Evolutionary conservation across 768 basidiomycete genomes (phyloP), one percentile per base, ranked within the genome.

Genomic region (Cystobasidium ongulense): DNA sequence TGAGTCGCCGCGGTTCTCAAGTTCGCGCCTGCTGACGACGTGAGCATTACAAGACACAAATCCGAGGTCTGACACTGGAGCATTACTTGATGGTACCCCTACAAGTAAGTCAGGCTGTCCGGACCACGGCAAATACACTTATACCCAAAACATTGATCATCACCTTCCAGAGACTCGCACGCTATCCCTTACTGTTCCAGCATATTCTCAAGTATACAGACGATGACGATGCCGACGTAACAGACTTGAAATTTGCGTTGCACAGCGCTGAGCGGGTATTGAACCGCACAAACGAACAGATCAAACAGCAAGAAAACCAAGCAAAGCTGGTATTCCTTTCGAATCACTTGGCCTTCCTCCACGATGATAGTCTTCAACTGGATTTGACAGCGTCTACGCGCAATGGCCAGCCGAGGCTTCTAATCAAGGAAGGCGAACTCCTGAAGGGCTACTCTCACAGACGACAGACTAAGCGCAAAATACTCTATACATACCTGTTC

Each of bases 341-440:
- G 18, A 86, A 89, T 73, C 83, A 90, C 78, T 83, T 98, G 3
- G 93, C 90, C 88, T 88, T 97, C 73, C 92, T 91, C 1, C 81
- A 81, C 1, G 80, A 91, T 15, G 63, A 57, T 11, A 82, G 91
- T 87, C 90, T 90, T 68, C 76, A 87, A 79, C 15, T 27, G 25
- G 92, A 97, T 80, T 82, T 97, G n/a, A 93, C 91, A 0, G 90
- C 89, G 0, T 89, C 91, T 0, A 97, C 95, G 4, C 86, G 90
- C 0, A 84, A 88, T 74, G 87, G 94, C 83, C 95, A 93, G 0
- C 82, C 85, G n/a, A 85, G 95, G 21, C 85, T 84, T 77, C 84
- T 99, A 11, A 74, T 96, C 36, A 90, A 87, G 75, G 90, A 97
- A 79, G 92, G 93, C 0, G 74, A 84, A 1, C 80, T 96, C 13